Percentiles rank a stretch among this genome's conserved stretches.
phyloP scores from a whole-genome alignment of 352 stramenopile genomes.

The Pythium aristosporum region DNA sequence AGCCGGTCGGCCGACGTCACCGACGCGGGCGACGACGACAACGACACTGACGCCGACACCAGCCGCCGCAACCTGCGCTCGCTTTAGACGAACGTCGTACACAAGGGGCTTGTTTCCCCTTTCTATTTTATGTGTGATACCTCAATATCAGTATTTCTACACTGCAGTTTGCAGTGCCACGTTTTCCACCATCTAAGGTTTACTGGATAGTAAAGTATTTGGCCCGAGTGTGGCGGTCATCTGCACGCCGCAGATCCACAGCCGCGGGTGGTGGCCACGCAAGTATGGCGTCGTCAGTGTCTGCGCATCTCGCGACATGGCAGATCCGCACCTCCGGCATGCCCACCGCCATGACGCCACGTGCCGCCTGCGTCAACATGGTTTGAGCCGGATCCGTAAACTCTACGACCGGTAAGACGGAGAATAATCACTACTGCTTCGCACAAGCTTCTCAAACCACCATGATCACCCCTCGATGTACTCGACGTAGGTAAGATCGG shows the following conservation, averaged over 20 bases:
- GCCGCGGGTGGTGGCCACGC: constrained; percentile 23
- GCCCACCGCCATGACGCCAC: constrained; percentile 27
- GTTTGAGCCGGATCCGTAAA: constrained; percentile 69
- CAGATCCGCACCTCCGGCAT: constrained; percentile 37
- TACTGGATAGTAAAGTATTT: constrained; percentile 29
- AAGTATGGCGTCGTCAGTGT: constrained; percentile 27
- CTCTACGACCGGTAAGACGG: constrained; percentile 86
- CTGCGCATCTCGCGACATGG: constrained; percentile 30
- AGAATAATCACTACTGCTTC: no score
- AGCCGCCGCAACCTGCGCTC: constrained; percentile 17
- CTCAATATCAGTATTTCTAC: no score
- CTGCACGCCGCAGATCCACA: constrained; percentile 31
- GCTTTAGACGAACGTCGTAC: not conserved
- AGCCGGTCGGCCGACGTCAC: not conserved
- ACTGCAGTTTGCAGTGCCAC: not conserved
- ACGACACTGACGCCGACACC: constrained; percentile 7
- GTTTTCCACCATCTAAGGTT: not conserved
- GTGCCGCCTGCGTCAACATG: constrained; percentile 58
- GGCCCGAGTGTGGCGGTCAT: constrained; percentile 25
- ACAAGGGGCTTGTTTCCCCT: not conserved
- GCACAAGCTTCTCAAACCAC: no score
- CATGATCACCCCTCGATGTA: constrained; percentile 53
- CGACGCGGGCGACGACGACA: not conserved
- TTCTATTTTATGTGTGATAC: no score
- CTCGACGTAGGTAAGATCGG: constrained; percentile 72